Base-by-base conservation (phyloP, 2,329 filamentous ascomycete genomes). In the Juglanconis sp. region DNA sequence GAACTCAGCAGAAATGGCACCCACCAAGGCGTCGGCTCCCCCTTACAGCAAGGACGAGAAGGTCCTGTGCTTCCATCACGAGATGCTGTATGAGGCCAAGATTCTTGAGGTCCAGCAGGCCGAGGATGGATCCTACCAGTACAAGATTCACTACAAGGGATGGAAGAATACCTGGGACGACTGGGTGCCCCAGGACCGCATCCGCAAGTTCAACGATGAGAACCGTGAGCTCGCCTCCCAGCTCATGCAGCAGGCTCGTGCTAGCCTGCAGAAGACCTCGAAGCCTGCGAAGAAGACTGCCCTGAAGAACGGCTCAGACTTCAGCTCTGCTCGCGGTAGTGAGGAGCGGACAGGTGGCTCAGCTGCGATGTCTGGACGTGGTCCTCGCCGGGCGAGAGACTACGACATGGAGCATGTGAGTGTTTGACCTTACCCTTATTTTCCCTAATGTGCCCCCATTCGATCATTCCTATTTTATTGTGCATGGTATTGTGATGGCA, bases 111-210 rank as follows among this genome's bases (percentile, higher is more conserved):
- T 91, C 36, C 86, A 73, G 80, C 82, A 69, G 49, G 88, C 88
- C 70, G 88, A 90, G 75, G 87, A 87, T 73, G 88, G 77, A 24
- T 86, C 89, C 38, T 92, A 87, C 71, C 87, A 92, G 73, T 99
- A 96, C 79, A 90, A 91, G 71, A 90, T 99, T 58, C 95, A 99
- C 77, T 99, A 99, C 80, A 98, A 98, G 77, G 95, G 95, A 70
- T 99, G 95, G 95, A 99, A 99, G 81, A 93, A 94, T 74, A 97
- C 92, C 83, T 99, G 95, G 95, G 95, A 99, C 78, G 95, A 99
- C 78, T 98, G 94, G 94, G 95, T 98, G 49, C 86, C 91, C 30
- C 88, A 92, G 75, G 94, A 98, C 73, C 91, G 95, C 66, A 88
- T 99, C 63, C 89, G 93, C 71, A 97, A 97, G 77, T 89, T 94